Conservation (phyloP, 2,329 filamentous ascomycete species). For the Zymoseptoria ardabiliae region DNA sequence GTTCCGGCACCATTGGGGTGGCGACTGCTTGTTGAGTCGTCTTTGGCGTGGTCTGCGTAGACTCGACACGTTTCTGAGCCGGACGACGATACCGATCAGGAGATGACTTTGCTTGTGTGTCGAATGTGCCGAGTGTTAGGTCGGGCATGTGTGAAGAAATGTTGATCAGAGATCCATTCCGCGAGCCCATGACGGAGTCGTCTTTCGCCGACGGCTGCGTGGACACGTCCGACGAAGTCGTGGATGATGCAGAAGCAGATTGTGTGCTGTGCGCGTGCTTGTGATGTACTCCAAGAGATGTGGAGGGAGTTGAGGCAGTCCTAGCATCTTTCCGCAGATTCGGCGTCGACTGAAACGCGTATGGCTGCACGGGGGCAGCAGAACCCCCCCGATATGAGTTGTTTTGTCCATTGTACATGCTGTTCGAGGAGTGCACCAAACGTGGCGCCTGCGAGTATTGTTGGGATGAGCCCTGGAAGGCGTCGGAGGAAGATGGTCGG, state of each 20-base stretch:
- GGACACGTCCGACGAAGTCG: slow-evolving; percentile 44
- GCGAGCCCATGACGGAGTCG: slow-evolving; percentile 28
- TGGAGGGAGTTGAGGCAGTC: slow-evolving; percentile 46
- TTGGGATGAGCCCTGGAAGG: slow-evolving; percentile 35
- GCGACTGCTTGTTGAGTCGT: slow-evolving; percentile 21
- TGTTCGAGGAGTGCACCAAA: slow-evolving; percentile 35
- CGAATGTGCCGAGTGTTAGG: slow-evolving; percentile 48
- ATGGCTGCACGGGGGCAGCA: slow-evolving; percentile 42
- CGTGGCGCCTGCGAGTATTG: slow-evolving; percentile 33
- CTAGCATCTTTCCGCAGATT: slow-evolving; percentile 51
- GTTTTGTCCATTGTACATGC: slow-evolving; percentile 37
- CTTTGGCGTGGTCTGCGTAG: slow-evolving; percentile 32
- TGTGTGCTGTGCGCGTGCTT: slow-evolving; percentile 34
- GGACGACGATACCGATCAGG: slow-evolving; percentile 78
- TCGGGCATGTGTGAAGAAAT: slow-evolving; percentile 47
- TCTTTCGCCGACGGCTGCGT: slow-evolving; percentile 29
- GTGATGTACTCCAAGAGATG: slow-evolving; percentile 22
- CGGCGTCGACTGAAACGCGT: slow-evolving; percentile 46
- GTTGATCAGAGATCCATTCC: slow-evolving; percentile 36
- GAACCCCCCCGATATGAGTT: slow-evolving; percentile 36
- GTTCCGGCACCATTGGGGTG: not conserved
- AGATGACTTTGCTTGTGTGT: slow-evolving; percentile 57
- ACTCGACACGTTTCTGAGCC: slow-evolving; percentile 48
- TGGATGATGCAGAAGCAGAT: slow-evolving; percentile 34
- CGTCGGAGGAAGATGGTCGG: slow-evolving; percentile 39